phyloP scores from a whole-genome alignment of 2,329 filamentous ascomycete species.

The Boeremia exigua region DNA sequence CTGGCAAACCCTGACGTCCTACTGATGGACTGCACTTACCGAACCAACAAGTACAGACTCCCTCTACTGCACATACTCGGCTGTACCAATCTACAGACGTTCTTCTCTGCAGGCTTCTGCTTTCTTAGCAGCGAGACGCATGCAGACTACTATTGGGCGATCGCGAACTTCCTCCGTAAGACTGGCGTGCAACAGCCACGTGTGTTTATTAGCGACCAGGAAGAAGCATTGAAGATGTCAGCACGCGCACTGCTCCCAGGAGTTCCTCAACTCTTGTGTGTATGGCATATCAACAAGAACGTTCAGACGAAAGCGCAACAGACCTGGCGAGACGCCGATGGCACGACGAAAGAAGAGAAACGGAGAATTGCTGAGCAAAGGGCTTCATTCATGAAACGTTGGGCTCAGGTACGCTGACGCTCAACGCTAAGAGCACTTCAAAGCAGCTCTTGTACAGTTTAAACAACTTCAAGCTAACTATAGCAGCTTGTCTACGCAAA shows the following conservation, averaged over 20 bases:
- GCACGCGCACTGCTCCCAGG: conserved; percentile 9
- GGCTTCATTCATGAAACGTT: conserved; percentile 18
- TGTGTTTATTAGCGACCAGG: conserved; percentile 20
- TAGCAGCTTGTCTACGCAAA: conserved; percentile 21
- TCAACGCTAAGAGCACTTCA: background rate
- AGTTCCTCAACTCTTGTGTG: conserved; percentile 14
- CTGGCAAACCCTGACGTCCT: conserved; percentile 18
- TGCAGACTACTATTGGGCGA: conserved; percentile 19
- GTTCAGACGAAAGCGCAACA: conserved; percentile 21
- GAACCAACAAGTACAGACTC: conserved; percentile 21
- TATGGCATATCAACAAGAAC: conserved; percentile 15
- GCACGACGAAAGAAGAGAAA: conserved; percentile 17
- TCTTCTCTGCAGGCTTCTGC: conserved; percentile 23
- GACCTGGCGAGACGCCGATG: conserved; percentile 15
- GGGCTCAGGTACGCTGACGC: conserved; percentile 14
- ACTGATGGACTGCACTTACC: conserved; percentile 20
- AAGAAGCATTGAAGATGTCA: conserved; percentile 20
- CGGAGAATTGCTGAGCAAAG: conserved; percentile 14
- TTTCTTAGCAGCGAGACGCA: conserved; percentile 17
- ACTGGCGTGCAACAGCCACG: conserved; percentile 16
- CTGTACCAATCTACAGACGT: conserved; percentile 22
- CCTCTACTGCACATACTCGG: conserved; percentile 17
- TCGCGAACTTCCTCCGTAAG: conserved; percentile 19
- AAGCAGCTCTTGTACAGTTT: background rate
- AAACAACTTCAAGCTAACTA: conserved; percentile 5